These are phyloP conservation scores for Xylaria intraflava DNA, from an alignment of 495 filamentous ascomycete genomes.

Conservation along the genomic window DNA sequence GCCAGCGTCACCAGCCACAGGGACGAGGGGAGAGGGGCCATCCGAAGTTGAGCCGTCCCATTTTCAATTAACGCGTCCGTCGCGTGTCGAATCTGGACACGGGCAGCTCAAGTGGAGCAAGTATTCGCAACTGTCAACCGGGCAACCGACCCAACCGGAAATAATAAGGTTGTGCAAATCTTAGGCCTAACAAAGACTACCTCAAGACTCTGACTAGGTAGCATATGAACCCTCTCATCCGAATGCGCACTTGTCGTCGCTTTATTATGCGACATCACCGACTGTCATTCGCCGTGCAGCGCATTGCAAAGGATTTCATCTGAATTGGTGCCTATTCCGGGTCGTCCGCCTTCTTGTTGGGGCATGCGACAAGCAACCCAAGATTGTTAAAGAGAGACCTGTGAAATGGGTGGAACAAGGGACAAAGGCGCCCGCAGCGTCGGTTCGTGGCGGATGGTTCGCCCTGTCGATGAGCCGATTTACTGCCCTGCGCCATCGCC, in stretches of 20 bases:
- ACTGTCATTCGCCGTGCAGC: neutral
- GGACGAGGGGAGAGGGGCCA: no score
- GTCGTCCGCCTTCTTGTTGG: neutral
- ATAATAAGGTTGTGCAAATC: neutral
- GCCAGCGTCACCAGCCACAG: no score
- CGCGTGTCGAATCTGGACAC: neutral
- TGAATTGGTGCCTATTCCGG: neutral
- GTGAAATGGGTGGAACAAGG: conserved; percentile 8
- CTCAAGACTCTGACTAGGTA: neutral
- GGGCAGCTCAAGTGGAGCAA: conserved; percentile 2
- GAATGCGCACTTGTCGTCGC: neutral
- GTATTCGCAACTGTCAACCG: neutral
- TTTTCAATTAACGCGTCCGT: conserved; percentile 11
- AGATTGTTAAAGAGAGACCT: neutral
- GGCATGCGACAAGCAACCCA: neutral
- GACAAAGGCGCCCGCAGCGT: conserved; percentile 4
- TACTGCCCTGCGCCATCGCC: conserved; percentile 36
- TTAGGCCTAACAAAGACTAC: neutral
- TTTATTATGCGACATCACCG: neutral
- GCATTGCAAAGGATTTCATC: neutral
- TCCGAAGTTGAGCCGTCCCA: neutral
- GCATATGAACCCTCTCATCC: neutral
- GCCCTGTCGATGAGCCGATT: conserved; percentile 35
- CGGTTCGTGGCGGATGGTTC: conserved; percentile 12
- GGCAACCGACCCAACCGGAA: neutral